Evolutionary conservation across 208 protist genomes (phyloP).

Genomic region (Ichthyophonus hoferi): DNA sequence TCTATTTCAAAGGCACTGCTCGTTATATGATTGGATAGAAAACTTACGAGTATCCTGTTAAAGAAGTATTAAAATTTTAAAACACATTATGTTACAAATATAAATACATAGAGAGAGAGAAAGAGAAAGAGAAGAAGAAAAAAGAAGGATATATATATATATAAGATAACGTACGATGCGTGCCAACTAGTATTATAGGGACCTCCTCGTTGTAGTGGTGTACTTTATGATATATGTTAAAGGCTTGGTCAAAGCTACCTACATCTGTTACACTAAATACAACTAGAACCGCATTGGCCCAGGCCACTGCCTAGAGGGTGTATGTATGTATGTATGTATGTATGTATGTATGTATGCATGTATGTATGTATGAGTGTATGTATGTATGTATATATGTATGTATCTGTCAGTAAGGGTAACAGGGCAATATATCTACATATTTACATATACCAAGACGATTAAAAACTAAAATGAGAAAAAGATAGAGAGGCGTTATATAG

Average conservation of each 20-base stretch:
- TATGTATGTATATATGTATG: neutral
- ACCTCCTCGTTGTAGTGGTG: slow-evolving; percentile 15
- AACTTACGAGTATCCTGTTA: too few relatives aligned
- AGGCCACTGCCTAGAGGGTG: neutral
- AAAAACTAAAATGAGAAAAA: too few relatives aligned
- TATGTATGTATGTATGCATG: neutral
- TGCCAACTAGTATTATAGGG: neutral
- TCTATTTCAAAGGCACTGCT: too few relatives aligned
- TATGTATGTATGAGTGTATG: neutral
- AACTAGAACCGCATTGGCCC: neutral
- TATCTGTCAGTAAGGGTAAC: neutral
- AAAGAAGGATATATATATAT: neutral
- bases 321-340: neutral
- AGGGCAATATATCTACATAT: too few relatives aligned
- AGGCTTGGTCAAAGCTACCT: neutral
- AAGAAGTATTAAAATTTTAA: neutral
- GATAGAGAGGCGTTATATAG: too few relatives aligned
- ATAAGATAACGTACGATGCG: neutral
- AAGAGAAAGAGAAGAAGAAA: neutral
- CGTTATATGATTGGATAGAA: too few relatives aligned
- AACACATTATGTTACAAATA: neutral
- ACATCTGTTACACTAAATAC: neutral
- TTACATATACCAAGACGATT: too few relatives aligned
- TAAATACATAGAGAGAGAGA: neutral
- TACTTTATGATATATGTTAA: neutral